These are phyloP conservation scores for Volvox africanus DNA, from an alignment of 139 green algal genomes.

Conservation along the genomic window DNA sequence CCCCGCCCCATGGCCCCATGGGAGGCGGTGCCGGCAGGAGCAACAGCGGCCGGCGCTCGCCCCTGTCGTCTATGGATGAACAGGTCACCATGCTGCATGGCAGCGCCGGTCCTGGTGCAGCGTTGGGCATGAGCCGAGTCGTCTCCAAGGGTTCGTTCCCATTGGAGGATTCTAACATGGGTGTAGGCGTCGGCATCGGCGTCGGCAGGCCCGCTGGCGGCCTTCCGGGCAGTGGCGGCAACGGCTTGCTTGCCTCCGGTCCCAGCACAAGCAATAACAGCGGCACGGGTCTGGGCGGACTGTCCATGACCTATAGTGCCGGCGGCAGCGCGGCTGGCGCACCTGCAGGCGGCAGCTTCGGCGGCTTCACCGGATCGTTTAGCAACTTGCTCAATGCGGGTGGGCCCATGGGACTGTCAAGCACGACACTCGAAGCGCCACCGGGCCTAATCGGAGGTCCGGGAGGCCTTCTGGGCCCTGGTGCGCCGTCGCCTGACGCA, in stretches of 20 bases:
- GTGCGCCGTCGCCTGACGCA: background rate
- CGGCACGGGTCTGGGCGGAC: background rate
- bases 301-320: background rate
- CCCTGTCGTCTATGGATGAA: slow-evolving; percentile 36
- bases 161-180: background rate
- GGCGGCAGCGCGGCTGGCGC: background rate
- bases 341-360: background rate
- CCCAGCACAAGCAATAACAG: background rate
- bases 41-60: background rate
- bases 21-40: background rate
- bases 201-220: background rate
- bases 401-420: slow-evolving; percentile 3
- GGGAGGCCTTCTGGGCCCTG: background rate
- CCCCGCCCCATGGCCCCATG: background rate
- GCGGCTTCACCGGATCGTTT: slow-evolving; percentile 17
- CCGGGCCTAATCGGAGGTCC: background rate
- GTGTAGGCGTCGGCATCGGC: background rate
- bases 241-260: background rate
- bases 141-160: slow-evolving; percentile 13
- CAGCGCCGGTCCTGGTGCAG: background rate
- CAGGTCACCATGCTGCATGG: slow-evolving; percentile 37
- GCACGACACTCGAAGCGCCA: background rate
- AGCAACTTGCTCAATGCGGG: slow-evolving; percentile 4
- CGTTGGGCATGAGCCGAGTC: slow-evolving; percentile 33
- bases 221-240: background rate